Evolutionary conservation across 768 basidiomycete genomes (phyloP).

Genomic region (Wakefieldia striispora): DNA sequence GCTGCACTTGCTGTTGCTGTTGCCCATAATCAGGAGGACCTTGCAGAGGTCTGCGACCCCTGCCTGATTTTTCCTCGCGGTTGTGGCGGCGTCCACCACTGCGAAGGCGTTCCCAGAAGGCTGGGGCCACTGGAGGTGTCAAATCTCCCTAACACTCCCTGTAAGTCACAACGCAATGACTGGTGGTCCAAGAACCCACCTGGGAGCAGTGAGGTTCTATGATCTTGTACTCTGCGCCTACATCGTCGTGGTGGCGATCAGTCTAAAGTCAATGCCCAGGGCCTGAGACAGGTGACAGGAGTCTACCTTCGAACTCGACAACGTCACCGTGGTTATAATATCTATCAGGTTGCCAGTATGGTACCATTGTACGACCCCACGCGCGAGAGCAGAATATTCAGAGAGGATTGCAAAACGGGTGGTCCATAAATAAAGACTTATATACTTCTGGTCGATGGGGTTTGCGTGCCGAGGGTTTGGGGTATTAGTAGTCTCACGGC

Average conservation of each 20-base stretch:
- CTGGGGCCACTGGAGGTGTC: constrained; percentile 59
- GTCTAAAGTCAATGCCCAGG: background rate
- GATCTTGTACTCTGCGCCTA: constrained; percentile 59
- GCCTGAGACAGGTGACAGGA: background rate
- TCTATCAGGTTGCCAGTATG: constrained; percentile 63
- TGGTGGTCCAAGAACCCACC: constrained; percentile 33
- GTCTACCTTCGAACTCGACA: constrained; percentile 55
- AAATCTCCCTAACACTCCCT: constrained; percentile 54
- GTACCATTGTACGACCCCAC: constrained; percentile 34
- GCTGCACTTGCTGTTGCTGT: no score
- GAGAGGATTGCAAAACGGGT: background rate
- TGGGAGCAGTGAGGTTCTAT: constrained; percentile 71
- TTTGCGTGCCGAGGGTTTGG: constrained; percentile 1
- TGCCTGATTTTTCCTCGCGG: no score
- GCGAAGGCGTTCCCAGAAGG: constrained; percentile 61
- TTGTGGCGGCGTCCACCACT: constrained; percentile 27
- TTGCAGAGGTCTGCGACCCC: no score
- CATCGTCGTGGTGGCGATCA: constrained; percentile 7
- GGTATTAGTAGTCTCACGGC: no score
- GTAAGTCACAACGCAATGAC: background rate
- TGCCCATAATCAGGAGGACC: no score
- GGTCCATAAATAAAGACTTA: constrained; percentile 7
- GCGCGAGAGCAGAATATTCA: constrained; percentile 3
- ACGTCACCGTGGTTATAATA: constrained; percentile 53
- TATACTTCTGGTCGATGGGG: constrained; percentile 15